phyloP scores from a whole-genome alignment of 495 filamentous ascomycete genomes.

The Opeltia flavorubescens region DNA sequence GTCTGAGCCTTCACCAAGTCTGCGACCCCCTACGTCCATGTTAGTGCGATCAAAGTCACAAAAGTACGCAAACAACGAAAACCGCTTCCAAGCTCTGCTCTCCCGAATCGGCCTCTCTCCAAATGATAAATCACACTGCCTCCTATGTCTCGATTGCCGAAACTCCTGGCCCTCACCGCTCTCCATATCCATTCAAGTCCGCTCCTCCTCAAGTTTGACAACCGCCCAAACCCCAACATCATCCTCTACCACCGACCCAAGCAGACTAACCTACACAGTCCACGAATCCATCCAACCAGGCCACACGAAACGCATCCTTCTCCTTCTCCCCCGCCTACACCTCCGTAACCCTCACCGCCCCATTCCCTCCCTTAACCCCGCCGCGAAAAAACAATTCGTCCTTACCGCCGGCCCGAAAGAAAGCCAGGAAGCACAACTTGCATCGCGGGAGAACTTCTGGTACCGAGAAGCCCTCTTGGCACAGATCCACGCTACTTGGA shows the following conservation, averaged over 20 bases:
- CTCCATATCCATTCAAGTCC: conserved; percentile 39
- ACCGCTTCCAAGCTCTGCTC: conserved; percentile 28
- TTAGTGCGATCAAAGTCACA: not conserved
- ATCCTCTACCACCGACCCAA: conserved; percentile 1
- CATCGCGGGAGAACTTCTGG: conserved; percentile 79
- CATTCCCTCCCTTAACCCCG: conserved; percentile 68
- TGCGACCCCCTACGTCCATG: conserved; percentile 9
- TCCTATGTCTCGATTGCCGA: conserved; percentile 69
- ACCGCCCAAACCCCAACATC: conserved; percentile 10
- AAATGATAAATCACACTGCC: conserved; percentile 51
- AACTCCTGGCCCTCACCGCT: conserved; percentile 78
- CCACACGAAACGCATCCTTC: conserved; percentile 59
- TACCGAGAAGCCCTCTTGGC: conserved; percentile 76
- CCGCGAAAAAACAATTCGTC: conserved; percentile 62
- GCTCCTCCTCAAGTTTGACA: conserved; percentile 9
- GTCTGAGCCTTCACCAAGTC: not conserved
- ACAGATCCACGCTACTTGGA: conserved; percentile 56
- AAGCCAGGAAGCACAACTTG: conserved; percentile 63
- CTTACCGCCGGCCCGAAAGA: conserved; percentile 59
- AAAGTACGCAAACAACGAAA: not conserved
- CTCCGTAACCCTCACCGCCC: conserved; percentile 60
- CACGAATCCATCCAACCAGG: conserved; percentile 58
- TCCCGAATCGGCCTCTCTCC: conserved; percentile 25
- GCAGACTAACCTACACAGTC: conserved; percentile 28
- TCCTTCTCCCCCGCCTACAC: conserved; percentile 64